Base-by-base conservation (phyloP, 208 protist genomes). In the Trypanosomatidae sp. region DNA sequence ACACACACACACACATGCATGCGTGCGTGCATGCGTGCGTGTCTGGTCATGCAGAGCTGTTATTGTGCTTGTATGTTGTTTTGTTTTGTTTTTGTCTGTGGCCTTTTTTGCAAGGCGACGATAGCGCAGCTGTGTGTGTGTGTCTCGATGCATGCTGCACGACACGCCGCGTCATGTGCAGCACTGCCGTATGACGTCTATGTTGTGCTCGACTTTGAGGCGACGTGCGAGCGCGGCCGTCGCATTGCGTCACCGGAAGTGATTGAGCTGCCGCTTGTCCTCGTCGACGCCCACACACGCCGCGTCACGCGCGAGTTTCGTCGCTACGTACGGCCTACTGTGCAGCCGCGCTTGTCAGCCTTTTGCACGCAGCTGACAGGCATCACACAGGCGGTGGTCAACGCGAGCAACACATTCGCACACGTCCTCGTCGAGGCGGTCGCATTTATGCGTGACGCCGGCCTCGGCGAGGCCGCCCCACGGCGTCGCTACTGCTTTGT, bases 171-270 rank as follows among this genome's bases (percentile, higher is more conserved):
- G n/a, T n/a, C n/a, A n/a, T n/a, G n/a, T n/a, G n/a, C n/a, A n/a
- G n/a, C n/a, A n/a, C n/a, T n/a, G 50, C 56, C 43, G 6, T 63
- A 60, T 33, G 75, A 88, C 33, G 62, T 48, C 2, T 94, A 85
- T 43, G 54, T 94, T 0, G 76, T 97, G 16, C 70, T 97, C 4
- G 94, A 97, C 67, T 95, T 97, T 66, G 94, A 97, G 64, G 94
- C 94, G 2, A 96, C 87, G 13, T 97, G 94, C 43, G 72, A 91
- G 35, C 47, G 48, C 2, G 48, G 50, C 13, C 24, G 27, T 8
- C 58, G 60, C 15, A 59, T 79, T 22, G 25, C 32, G 6, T 24
- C 83, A 13, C 69, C 47, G 22, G 83, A 94, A 53, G 69, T 94
- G 21, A 90, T 96, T 39, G 85, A 96, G 51, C 88, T 93, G 35